Percentiles rank a stretch among this genome's conserved stretches.
Evolutionary conservation across 129 eudicot genomes (phyloP).

Genomic region (Ambrosia artemisiifolia): DNA sequence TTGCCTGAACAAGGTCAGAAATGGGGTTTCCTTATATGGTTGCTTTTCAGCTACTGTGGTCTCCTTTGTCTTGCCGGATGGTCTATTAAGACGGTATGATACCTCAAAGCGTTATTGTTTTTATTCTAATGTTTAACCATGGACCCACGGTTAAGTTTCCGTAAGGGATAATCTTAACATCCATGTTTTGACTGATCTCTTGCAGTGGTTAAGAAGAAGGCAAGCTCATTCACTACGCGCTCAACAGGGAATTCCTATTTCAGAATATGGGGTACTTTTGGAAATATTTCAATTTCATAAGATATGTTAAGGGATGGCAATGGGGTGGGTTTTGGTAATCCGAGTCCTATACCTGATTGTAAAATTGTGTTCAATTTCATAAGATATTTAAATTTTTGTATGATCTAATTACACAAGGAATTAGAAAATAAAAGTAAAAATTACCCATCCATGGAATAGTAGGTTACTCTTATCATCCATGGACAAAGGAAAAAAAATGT

Average conservation of each 20-base stretch:
- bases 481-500: too few species aligned
- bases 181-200: neutral
- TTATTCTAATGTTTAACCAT: neutral
- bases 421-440: too few species aligned
- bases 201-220: slow-evolving; percentile 86
- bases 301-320: neutral
- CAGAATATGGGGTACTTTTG: slow-evolving; percentile 70
- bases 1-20: slow-evolving; percentile 94
- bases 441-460: too few species aligned
- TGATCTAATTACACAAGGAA: too few species aligned
- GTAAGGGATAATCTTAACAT: neutral
- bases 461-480: too few species aligned
- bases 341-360: too few species aligned
- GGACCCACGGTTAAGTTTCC: neutral
- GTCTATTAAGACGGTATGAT: slow-evolving; percentile 39
- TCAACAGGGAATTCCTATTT: slow-evolving; percentile 88
- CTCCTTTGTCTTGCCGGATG: slow-evolving; percentile 71
- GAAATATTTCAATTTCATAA: neutral
- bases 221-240: slow-evolving; percentile 78
- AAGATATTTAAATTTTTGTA: too few species aligned
- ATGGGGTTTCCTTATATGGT: slow-evolving; percentile 95
- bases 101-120: neutral
- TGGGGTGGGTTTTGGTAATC: too few species aligned
- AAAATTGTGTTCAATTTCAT: too few species aligned
- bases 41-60: slow-evolving; percentile 87